Base-by-base conservation (phyloP, 2,329 filamentous ascomycete genomes). In the Ascochyta clinopodiicola region DNA sequence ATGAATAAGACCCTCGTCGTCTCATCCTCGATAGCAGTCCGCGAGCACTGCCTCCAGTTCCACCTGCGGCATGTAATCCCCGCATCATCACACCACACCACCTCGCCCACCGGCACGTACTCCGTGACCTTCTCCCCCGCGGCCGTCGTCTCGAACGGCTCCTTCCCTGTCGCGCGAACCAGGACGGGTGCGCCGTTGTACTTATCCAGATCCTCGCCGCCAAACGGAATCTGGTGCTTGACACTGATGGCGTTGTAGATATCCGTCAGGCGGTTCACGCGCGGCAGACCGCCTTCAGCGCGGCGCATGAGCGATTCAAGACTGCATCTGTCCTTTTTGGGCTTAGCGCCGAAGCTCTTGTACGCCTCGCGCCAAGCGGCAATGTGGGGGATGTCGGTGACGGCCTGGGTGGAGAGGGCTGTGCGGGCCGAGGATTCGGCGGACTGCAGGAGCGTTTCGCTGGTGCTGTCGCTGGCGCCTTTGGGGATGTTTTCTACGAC, bases 231-330 rank as follows among this genome's bases (percentile, higher is more conserved):
- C 49, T 76, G 73, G 42, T 76, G 66, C 52, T 77, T 77, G 27
- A 77, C 67, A 1, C 70, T 75, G 29, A 77, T 73, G 1, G 69
- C 74, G 46, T 77, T 78, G 56, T 77, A 77, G 9, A 77, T 75
- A 42, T 78, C 75, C 0, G 75, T 77, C 44, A 77, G 48, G 2
- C 74, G 66, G 45, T 78, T 78, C 10, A 78, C 68, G 0, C 75
- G 64, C 1, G 75, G 75, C 6, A 78, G 42, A 0, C 74, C 75
- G 13, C 36, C 51, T 6, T 71, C 68, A 12, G 66, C 65, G 10
- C 75, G 70, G 2, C 75, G 70, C 3, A 72, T 71, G 7, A 75
- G 44, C 0, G 76, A 69, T 57, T 78, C 74, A 1, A 78, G 64
- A 24, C 74, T 77, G 56, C 74, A 76, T 27, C 69, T 68, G 2